Base-by-base conservation (phyloP, 768 basidiomycete genomes). In the Sarcodon sp. region DNA sequence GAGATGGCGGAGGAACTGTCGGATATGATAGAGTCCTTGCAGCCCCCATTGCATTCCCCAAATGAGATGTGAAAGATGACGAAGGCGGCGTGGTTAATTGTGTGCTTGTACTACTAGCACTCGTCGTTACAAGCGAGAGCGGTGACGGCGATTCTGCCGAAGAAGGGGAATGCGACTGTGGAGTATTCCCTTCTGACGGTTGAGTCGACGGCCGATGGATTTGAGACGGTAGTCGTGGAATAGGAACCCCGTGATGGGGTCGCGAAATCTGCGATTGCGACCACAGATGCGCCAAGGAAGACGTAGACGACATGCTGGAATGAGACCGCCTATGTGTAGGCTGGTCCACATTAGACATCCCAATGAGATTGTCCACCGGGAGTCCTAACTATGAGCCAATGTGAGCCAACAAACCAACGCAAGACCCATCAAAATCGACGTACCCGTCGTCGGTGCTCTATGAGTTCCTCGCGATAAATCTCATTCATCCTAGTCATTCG, bases 391-490 rank as follows among this genome's bases (percentile, higher is more conserved):
- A 50, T 36, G 36, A 27, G 35, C 38, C 15, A 2, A 27, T 43
- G 48, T 48, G 4, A 16, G 12, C 46, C n/a, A 39, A 37, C 21
- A 6, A 47, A 12, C n/a, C 10, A 33, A 7, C 44, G 16, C 8
- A 37, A 7, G 16, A 37, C 8, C 15, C 9, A 7, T 10, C 51
- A 43, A 35, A 49, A 11, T 44, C 36, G 7, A 73, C 88, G 64
- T 64, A 87, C 86, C 62, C 85, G 69, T 54, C 78, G 68, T 50
- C 88, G 65, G 57, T 85, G 78, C 39, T 86, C 81, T 47, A 91
- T 80, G 51, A 91, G 64, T 62, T 91, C 88, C 63, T 88, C 87
- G 32, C 86, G 70, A 58, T 90, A 91, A 4, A 87, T 74, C 55
- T 90, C 87, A 53, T 89, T 90, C 58, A 87, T 63, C 53, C 86